Evolutionary conservation across 306 rosid genomes (phyloP), one percentile per base, ranked within the genome.

Genomic region (Myrica gale): DNA sequence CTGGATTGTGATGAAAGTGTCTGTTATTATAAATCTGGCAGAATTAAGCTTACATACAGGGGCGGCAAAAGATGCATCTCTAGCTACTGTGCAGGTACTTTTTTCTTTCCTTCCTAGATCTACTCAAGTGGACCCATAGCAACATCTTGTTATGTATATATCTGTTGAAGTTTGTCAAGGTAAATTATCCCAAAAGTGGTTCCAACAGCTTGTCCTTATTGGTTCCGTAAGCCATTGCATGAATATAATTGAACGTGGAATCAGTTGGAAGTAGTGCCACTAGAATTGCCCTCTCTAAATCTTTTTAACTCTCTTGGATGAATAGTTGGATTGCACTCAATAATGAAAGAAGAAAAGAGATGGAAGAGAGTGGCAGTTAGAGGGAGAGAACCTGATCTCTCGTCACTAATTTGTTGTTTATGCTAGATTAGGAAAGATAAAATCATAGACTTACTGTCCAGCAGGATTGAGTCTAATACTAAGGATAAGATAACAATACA

Each of bases 41-140:
- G 97, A 90, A 76, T 81, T 95, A 86, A 84, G 97, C 82, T 87
- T 95, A 77, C 87, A 86, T 76, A 76, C 93, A 16, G 93, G 97
- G 48, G 79, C 85, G 75, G 80, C 87, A 46, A 88, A 92, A 76
- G 97, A 90, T 79, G 88, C 96, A 82, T 73, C 97, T 71, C 87
- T 95, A 51, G 97, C 99, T 80, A 95, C 97, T 9, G 80, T 95
- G 73, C 99, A 92, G 97, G 99, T 95, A 86, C 53, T 43, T 26
- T 43, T 69, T 44, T 7, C 39, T 61, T 45, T 73, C 15, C 7
- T 75, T 42, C 45, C 53, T 66, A 69, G 15, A 11, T 72, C 41
- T 16, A 52, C 12, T 48, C 13, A 37, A 0, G n/a, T 8, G 70
- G 17, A 12, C 32, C 69, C n/a, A 17, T 44, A 54, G 42, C 16